phyloP scores from a whole-genome alignment of 148 eudicot species.

The Silene uniflora region DNA sequence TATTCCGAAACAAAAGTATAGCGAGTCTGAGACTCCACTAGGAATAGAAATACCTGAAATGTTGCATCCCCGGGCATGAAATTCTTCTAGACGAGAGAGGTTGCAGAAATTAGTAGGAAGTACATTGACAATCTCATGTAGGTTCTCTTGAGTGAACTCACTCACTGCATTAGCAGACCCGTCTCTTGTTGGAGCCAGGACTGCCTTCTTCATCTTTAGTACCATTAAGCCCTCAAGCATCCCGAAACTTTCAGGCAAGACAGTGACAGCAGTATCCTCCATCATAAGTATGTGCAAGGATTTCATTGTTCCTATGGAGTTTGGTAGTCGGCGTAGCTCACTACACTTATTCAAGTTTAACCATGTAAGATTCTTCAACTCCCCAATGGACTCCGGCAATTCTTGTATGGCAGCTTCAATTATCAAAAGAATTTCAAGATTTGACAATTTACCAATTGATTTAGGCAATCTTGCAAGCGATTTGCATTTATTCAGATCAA shows the following conservation, averaged over 20 bases:
- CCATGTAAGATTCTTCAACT: conserved; percentile 38
- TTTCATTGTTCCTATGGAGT: conserved; percentile 38
- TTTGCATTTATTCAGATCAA: conserved; percentile 37
- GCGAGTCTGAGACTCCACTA: too few species aligned
- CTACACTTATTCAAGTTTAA: conserved; percentile 38
- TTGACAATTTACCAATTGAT: conserved; percentile 36
- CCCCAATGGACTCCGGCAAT: conserved; percentile 49
- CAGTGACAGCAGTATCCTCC: too few species aligned
- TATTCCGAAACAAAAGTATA: too few species aligned
- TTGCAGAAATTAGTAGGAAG: conserved; percentile 48
- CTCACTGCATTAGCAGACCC: not conserved
- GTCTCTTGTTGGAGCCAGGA: not conserved
- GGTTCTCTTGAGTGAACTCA: not conserved
- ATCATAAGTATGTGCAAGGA: conserved; percentile 35
- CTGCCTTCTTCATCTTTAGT: conserved; percentile 42
- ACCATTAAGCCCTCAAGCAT: conserved; percentile 37
- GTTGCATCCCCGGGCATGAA: conserved; percentile 32
- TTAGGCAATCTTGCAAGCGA: conserved; percentile 39
- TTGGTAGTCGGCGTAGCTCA: conserved; percentile 35
- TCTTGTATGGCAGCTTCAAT: conserved; percentile 33
- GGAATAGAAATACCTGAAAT: too few species aligned
- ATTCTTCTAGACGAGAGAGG: conserved; percentile 37
- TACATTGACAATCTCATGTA: not conserved
- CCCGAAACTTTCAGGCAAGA: conserved; percentile 52
- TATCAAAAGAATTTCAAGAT: conserved; percentile 34